phyloP scores from a whole-genome alignment of 306 rosid species.

The Inga laurina region DNA sequence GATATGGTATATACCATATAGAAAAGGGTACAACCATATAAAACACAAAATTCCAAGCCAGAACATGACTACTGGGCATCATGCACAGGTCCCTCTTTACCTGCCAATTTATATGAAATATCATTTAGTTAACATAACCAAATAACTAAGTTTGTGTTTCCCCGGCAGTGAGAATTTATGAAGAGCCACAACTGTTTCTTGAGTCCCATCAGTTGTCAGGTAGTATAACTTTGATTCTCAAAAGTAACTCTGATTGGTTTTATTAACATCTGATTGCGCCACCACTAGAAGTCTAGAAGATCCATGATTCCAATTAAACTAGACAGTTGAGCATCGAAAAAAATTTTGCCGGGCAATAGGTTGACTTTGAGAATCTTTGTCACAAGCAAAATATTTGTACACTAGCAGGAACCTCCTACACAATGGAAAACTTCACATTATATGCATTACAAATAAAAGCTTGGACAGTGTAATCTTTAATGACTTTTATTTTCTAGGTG shows the following conservation, averaged over 20 bases:
- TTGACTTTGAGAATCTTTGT: slow-evolving; percentile 62
- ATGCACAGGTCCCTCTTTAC: slow-evolving; percentile 95
- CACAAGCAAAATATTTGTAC: slow-evolving; percentile 73
- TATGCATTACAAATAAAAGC: slow-evolving; percentile 23
- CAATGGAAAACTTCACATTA: slow-evolving; percentile 8
- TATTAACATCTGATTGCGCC: slow-evolving; percentile 92
- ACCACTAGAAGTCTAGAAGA: slow-evolving; percentile 84
- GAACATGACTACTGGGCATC: slow-evolving; percentile 90
- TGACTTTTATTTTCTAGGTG: slow-evolving; percentile 6
- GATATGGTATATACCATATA: slow-evolving; percentile 1
- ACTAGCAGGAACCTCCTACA: slow-evolving; percentile 91
- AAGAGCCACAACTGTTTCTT: slow-evolving; percentile 91
- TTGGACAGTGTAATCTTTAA: background rate
- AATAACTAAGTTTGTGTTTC: slow-evolving; percentile 13
- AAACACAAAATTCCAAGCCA: slow-evolving; percentile 86
- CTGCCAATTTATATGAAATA: slow-evolving; percentile 54
- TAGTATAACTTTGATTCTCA: slow-evolving; percentile 91
- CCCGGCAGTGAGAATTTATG: slow-evolving; percentile 52
- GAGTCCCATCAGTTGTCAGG: slow-evolving; percentile 80
- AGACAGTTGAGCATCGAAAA: slow-evolving; percentile 84
- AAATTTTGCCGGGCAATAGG: slow-evolving; percentile 82
- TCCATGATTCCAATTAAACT: slow-evolving; percentile 79
- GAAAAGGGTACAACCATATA: slow-evolving; percentile 95
- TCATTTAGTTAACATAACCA: slow-evolving; percentile 27
- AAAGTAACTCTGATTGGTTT: slow-evolving; percentile 95